Conservation (phyloP, 73 alveolate species). For the Paramecium sonneborni region DNA sequence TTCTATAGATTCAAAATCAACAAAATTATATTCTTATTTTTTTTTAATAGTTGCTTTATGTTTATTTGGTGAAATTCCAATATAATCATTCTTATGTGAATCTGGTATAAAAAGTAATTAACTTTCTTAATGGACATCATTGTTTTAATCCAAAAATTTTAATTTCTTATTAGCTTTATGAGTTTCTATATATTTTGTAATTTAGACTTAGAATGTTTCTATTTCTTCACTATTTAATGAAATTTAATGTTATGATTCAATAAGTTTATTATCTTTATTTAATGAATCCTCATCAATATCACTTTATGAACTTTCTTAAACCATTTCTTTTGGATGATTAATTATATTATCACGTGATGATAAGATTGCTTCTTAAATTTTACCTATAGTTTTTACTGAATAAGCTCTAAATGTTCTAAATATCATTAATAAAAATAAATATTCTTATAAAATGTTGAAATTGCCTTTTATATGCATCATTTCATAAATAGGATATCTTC, state of each 20-base stretch:
- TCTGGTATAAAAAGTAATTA: background rate
- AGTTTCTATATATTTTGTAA: background rate
- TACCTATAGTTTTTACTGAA: background rate
- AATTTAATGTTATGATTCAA: background rate
- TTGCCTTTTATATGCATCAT: background rate
- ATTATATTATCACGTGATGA: background rate
- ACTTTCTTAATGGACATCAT: background rate
- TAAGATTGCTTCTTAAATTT: background rate
- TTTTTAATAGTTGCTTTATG: background rate
- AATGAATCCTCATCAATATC: background rate
- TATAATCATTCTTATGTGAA: background rate
- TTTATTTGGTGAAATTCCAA: background rate
- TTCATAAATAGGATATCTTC: background rate
- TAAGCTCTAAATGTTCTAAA: background rate
- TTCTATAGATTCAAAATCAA: background rate
- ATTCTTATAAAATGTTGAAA: constrained; percentile 35
- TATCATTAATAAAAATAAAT: background rate
- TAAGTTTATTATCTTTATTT: background rate
- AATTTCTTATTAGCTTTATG: background rate
- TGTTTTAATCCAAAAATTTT: background rate
- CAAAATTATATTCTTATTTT: background rate
- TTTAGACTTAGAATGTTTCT: background rate
- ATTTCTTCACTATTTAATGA: background rate
- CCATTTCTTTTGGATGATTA: background rate
- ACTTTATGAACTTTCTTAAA: background rate